phyloP scores from a whole-genome alignment of 2,329 filamentous ascomycete species.

The Cordyceps cicadae region DNA sequence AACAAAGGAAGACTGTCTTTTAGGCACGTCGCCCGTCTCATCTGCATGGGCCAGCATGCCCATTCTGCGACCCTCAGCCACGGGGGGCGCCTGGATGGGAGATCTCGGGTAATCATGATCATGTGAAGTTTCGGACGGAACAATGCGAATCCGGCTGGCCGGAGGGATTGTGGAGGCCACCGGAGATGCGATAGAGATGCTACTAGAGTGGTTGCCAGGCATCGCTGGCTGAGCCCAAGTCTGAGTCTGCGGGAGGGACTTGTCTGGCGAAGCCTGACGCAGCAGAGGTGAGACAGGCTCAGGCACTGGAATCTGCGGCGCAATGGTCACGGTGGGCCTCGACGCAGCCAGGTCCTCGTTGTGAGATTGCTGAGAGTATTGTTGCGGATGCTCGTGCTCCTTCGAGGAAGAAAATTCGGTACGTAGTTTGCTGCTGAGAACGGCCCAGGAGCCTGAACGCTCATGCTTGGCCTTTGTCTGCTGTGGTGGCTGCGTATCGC shows the following conservation, averaged over 20 bases:
- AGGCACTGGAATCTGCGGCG: slow-evolving; percentile 18
- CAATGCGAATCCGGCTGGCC: slow-evolving; percentile 17
- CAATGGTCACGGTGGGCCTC: slow-evolving; percentile 8
- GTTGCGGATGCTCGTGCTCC: slow-evolving; percentile 1
- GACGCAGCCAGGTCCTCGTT: not conserved
- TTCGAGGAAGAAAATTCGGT: slow-evolving; percentile 8
- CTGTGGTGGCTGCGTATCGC: slow-evolving; percentile 27
- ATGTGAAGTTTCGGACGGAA: slow-evolving; percentile 14
- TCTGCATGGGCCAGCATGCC: slow-evolving; percentile 13
- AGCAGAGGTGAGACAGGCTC: slow-evolving; percentile 27
- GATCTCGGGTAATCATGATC: not conserved
- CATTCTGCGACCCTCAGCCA: slow-evolving; percentile 4
- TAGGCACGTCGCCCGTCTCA: slow-evolving; percentile 22
- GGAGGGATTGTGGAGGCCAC: not conserved
- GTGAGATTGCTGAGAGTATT: slow-evolving; percentile 9
- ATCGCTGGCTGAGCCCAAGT: not conserved
- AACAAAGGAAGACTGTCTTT: slow-evolving; percentile 43
- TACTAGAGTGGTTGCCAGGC: not conserved
- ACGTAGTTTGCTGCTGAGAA: slow-evolving; percentile 28
- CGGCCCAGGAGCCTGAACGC: slow-evolving; percentile 37
- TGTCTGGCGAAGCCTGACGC: slow-evolving; percentile 13
- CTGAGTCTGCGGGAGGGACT: not conserved
- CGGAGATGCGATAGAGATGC: not conserved
- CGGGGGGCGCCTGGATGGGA: not conserved
- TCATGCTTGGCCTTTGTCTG: slow-evolving; percentile 29